These are phyloP conservation scores for Hapsidospora chrysogenum DNA, from an alignment of 495 filamentous ascomycete species.

Conservation along the genomic window DNA sequence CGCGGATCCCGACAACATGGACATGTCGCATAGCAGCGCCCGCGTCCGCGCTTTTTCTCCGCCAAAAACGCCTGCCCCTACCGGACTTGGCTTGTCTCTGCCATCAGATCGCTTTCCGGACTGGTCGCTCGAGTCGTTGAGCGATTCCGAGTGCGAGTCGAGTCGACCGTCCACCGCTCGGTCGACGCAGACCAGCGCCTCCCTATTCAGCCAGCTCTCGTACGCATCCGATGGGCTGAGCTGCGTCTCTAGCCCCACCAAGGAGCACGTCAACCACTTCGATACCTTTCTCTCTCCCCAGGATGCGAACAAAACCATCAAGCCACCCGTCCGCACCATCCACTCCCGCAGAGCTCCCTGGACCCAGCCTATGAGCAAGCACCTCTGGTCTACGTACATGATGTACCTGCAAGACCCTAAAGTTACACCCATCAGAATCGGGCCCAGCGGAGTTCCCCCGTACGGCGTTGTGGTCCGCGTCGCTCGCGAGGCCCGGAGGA, in stretches of 20 bases:
- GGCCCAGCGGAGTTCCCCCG: slow-evolving; percentile 73
- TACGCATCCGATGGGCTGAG: slow-evolving; percentile 27
- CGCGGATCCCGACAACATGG: slow-evolving; percentile 1
- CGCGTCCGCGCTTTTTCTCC: slow-evolving; percentile 17
- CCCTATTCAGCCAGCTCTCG: slow-evolving; percentile 30
- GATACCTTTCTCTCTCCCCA: slow-evolving; percentile 4
- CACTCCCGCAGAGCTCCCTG: slow-evolving; percentile 37
- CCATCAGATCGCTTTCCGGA: slow-evolving; percentile 23
- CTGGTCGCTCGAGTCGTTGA: slow-evolving; percentile 28
- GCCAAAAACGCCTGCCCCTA: slow-evolving; percentile 29
- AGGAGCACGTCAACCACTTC: slow-evolving; percentile 13
- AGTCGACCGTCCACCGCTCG: slow-evolving; percentile 32
- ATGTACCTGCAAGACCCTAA: slow-evolving; percentile 81
- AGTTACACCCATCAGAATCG: slow-evolving; percentile 83
- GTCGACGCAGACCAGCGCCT: slow-evolving; percentile 31
- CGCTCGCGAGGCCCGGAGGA: slow-evolving; percentile 66
- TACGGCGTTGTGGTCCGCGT: slow-evolving; percentile 82
- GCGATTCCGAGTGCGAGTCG: slow-evolving; percentile 31
- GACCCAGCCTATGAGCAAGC: slow-evolving; percentile 82
- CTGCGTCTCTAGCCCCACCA: slow-evolving; percentile 24
- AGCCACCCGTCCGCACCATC: slow-evolving; percentile 1
- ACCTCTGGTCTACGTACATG: slow-evolving; percentile 83
- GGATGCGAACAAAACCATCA: slow-evolving; percentile 3
- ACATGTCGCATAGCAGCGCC: slow-evolving; percentile 2
- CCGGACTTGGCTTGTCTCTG: slow-evolving; percentile 11